Evolutionary conservation across 495 filamentous ascomycete species (phyloP), one percentile per base, ranked within the genome.

Genomic region (Pseudevernia furfuracea): DNA sequence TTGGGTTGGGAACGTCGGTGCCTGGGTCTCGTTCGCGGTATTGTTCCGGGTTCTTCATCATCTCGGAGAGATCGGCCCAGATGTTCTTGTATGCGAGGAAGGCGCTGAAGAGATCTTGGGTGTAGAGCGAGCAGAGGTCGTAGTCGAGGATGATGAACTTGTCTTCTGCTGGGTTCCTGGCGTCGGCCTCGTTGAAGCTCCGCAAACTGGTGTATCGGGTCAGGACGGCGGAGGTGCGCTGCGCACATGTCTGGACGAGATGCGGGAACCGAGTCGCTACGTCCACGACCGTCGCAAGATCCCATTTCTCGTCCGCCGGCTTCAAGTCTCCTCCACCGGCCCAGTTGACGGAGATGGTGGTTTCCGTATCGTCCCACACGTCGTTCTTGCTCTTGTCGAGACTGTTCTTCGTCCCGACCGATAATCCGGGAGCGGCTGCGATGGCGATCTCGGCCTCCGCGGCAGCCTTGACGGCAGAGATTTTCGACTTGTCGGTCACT

Each of bases 311-410:
- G 7, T 68, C 65, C 10, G 71, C 71, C 25, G 70, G 68, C 63
- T 74, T 74, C 64, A 75, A 67, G 46, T 74, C 66, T 2, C 73
- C 73, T 21, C 73, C 73, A n/a, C 73, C 73, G n/a, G 68, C 59
- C 73, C 73, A 75, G 53, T 70, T 73, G 25, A 75, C 73, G 14
- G 73, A 73, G 19, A 74, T 74, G 12, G 73, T 71, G 11, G 67
- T 75, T 49, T 74, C 73, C 1, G 69, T 71, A 43, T 72, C 61
- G n/a, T 65, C 66, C 28, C 71, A 66, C 6, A 71, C 68, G 44
- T 74, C 73, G 28, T 41, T 63, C 56, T 69, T 73, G 21, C 48
- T 25, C 38, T 38, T 63, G 39, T 63, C 61, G 46, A 61, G 39
- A 61, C 28, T 17, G 61, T 63, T 49, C 66, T 67, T 44, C 39